Conservation (phyloP, 805 yeast species). For the Debaryomyces castellii region DNA sequence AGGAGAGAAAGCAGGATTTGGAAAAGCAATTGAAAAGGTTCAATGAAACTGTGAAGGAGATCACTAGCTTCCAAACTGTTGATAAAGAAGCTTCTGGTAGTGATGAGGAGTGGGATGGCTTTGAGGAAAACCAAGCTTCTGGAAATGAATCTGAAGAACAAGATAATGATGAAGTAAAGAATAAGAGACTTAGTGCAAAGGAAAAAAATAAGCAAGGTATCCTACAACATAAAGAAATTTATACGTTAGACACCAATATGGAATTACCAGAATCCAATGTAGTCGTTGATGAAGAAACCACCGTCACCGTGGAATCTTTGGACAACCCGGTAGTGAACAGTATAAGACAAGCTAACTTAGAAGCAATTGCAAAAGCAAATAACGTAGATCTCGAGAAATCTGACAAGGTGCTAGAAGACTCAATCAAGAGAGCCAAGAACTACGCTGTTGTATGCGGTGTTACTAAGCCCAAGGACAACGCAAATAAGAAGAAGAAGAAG, state of each 20-base stretch:
- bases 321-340: slow-evolving; percentile 43
- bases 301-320: slow-evolving; percentile 40
- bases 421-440: slow-evolving; percentile 76
- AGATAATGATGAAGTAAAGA: slow-evolving; percentile 4
- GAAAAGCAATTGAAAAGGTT: slow-evolving; percentile 62
- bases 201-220: slow-evolving; percentile 32
- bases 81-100: slow-evolving; percentile 21
- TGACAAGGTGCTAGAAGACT: slow-evolving; percentile 66
- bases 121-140: slow-evolving; percentile 23
- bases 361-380: slow-evolving; percentile 56
- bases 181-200: slow-evolving; percentile 6
- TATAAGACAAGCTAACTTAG: slow-evolving; percentile 33
- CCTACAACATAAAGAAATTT: slow-evolving; percentile 44
- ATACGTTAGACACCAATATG: slow-evolving; percentile 24
- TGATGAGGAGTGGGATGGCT: slow-evolving; percentile 39
- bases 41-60: slow-evolving; percentile 42
- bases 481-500: slow-evolving; percentile 63
- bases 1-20: slow-evolving; percentile 66
- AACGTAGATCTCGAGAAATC: slow-evolving; percentile 70
- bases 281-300: slow-evolving; percentile 46
- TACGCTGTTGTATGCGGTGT: slow-evolving; percentile 70
- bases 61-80: slow-evolving; percentile 17
- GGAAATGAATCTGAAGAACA: slow-evolving; percentile 10
- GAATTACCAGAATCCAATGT: slow-evolving; percentile 21
- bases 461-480: slow-evolving; percentile 37